Evolutionary conservation across 163 green algal species (phyloP), one percentile per base, ranked within the genome.

Genomic region (Prototheca cutis): DNA sequence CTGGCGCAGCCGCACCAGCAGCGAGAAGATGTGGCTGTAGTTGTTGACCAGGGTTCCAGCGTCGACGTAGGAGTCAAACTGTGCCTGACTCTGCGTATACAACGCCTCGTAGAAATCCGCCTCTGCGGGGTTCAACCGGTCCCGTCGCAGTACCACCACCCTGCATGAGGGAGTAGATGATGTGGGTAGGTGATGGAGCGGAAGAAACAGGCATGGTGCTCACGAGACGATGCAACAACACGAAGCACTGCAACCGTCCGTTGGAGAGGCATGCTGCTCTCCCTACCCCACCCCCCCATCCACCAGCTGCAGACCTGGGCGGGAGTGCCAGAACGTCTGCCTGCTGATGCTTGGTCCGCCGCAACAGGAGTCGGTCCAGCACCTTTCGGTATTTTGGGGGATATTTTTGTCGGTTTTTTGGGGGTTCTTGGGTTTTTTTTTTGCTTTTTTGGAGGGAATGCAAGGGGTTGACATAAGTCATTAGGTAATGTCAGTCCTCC

Each of bases 1-100:
- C 72, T 91, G 80, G 31, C 58, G 45, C 54, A 74, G 49, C 18
- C 65, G 76, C 51, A 96, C 92, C 42, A 96, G 84, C 28, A 97
- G 82, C 55, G 95, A 88, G 70, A 97, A 97, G 48, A 97, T 88
- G 79, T 97, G 90, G 21, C 85, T 63, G 58, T 96, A 96, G 75
- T 97, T 97, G 73, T 91, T 89, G 15, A 93, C 65, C 58, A 93
- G 67, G 6, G 84, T 93, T 34, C 86, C 84, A 3, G 61, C 62
- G 6, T 67, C 29, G 42, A 95, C 84, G 67, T 87, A 96, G 29
- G 79, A 74, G 45, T 77, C 75, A 72, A 96, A 96, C 64, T 86
- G 77, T 4, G 83, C 85, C 61, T 90, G 83, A 56, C 48, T 72
- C 67, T 86, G 76, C 10, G 79, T 86, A 73, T 93, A 93, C 24